Evolutionary conservation across 2,329 filamentous ascomycete genomes (phyloP), one percentile per base, ranked within the genome.

Genomic region (Boeremia exigua): DNA sequence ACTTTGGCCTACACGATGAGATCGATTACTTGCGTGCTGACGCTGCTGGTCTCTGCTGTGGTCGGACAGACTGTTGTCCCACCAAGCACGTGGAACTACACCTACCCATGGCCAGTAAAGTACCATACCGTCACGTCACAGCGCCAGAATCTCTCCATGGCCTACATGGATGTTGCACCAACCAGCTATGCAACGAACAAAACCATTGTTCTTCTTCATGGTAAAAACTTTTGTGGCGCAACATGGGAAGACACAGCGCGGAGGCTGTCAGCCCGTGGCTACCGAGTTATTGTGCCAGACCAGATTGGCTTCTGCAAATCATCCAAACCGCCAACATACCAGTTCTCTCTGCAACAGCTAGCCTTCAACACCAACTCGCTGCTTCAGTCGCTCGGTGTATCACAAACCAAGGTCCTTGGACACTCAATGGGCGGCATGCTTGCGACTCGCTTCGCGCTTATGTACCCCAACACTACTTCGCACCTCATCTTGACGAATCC

Each of bases 291-390:
- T 46, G 71, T 82, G 2, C 80, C 82, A 0, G 83, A 85, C 59
- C 82, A 85, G 59, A 71, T 85, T 42, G 82, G 83, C 55, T 85
- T 83, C 72, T 85, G 82, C 78, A 84, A 84, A 68, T 84, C 81
- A 8, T 77, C 79, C 25, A 85, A 85, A 68, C 80, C 81, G 0
- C 63, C 65, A 1, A 62, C 64, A 11, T 85, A 84, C 66, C 82
- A 84, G 64, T 84, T 82, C 72, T 81, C 77, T 25, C 73, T 84
- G 7, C 76, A 80, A 29, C 82, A 84, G 66, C 71, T 84, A 6
- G 79, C 80, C 1, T 73, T 74, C 60, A 85, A 84, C 72, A 84
- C 81, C 11, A 74, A 77, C 36, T 73, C 71, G n/a, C 71, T 85
- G 5, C 74, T 85, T 9, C 60, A 76, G 43, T 70, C 75, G 1